Evolutionary conservation across 2,329 filamentous ascomycete species (phyloP), one percentile per base, ranked within the genome.

Genomic region (Phialemoniopsis sp.): DNA sequence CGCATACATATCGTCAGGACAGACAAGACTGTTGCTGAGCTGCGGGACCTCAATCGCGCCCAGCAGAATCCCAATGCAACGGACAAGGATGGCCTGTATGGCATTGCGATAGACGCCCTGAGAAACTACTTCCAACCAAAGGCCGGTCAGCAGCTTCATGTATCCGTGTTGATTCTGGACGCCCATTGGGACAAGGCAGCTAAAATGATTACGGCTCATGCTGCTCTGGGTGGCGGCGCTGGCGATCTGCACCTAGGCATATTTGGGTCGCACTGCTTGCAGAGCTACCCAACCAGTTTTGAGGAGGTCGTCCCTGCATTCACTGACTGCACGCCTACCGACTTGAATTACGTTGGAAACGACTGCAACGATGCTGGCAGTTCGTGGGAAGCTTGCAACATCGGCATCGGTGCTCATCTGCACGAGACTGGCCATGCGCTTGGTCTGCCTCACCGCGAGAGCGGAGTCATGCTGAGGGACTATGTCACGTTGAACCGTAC

Each of bases 301-400:
- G 91, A 97, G 58, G 91, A 97, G 55, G 85, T 97, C 1, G 86
- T 89, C 5, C 82, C 89, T 15, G 85, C 89, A 6, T 95, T 97
- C 53, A 85, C 80, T 13, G 90, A 97, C 61, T 95, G 89, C 60
- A 95, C 90, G 3, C 80, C 84, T 26, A 96, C 89, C 1, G 88
- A 97, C 56, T 87, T 82, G 9, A 76, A 80, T 30, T 77, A 78
- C 51, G 81, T 95, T 29, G 85, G 86, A 13, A 95, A 96, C 53
- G 88, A 95, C 57, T 88, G 82, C 59, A 85, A 86, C 50, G 87
- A 95, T 49, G 84, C 83, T 7, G 90, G 90, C 17, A 95, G 87
- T 56, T 93, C 82, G 34, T 97, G 91, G 91, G 91, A 97, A 59
- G 82, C 89, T n/a, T 89, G 88, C 18, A 95, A 91, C 51, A 85